Evolutionary conservation across 306 rosid genomes (phyloP).

Genomic region (Sindora glabra): DNA sequence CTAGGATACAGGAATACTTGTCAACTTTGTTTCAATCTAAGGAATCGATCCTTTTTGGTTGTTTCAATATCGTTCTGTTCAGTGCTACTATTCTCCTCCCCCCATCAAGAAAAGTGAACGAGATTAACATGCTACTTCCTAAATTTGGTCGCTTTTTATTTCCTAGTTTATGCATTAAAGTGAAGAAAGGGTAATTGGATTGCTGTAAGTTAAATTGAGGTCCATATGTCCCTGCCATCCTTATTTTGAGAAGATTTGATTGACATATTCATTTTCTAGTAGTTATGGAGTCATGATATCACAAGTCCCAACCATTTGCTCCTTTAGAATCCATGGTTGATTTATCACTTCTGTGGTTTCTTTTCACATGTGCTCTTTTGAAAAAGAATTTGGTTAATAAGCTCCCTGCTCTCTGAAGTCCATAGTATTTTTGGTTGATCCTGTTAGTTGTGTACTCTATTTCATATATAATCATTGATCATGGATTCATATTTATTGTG

Average conservation of each 20-base stretch:
- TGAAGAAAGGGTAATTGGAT: too few species aligned
- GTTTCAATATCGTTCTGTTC: background rate
- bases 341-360: slow-evolving; percentile 1
- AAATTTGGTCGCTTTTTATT: too few species aligned
- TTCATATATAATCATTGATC: background rate
- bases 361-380: background rate
- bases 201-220: too few species aligned
- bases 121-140: too few species aligned
- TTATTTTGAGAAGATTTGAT: too few species aligned
- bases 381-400: background rate
- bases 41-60: background rate
- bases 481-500: background rate
- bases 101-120: background rate
- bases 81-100: background rate
- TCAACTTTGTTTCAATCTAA: background rate
- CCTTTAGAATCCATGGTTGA: background rate
- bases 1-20: too few species aligned
- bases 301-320: background rate
- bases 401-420: too few species aligned
- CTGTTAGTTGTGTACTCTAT: background rate
- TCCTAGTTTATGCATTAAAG: too few species aligned
- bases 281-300: background rate
- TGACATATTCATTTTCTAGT: too few species aligned
- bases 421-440: background rate
- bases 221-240: too few species aligned